Base-by-base conservation (phyloP, 345 rosid species). In the Raphanus sativus region DNA sequence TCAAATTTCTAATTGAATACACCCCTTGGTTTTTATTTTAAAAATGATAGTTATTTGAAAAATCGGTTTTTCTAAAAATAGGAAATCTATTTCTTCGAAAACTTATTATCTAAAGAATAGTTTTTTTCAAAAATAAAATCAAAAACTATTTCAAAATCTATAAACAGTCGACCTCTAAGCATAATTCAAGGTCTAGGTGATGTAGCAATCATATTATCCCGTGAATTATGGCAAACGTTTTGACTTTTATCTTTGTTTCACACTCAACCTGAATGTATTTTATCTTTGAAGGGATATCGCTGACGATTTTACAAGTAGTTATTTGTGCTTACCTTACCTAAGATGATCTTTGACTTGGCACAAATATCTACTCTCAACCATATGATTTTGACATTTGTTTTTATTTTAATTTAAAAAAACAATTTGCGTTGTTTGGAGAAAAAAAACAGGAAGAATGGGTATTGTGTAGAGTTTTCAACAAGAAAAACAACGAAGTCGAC, bases 371-470 rank as follows among this genome's bases (percentile, higher is more conserved):
- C 62, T 45, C 33, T 59, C 63, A 42, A 65, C 62, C 62, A 65
- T 32, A 52, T 40, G 32, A 26, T 30, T 56, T 56, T 56, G 73
- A 45, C 21, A 75, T 38, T 9, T 48, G 9, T 32, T 32, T 30
- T 8, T 61, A 8, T 2, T 26, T 11, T 5, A 59, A 1, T 30
- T 3, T 12, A 1, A 0, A 7, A 1, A 58, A 24, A 25, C 62
- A 58, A 10, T 58, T 58, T 26, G 62, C 6, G 25, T 25, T 58
- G 32, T 11, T 25, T 26, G 6, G 30, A 11, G 29, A 25, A 59
- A 59, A 69, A 58, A 62, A 69, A 67, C 80, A 89, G 97, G 94
- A 89, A 80, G 97, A 91, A 63, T 94, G 98, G 98, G 97, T 88
- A 0, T 75, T 94, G 42, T 90, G 98, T 50, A 82, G 96, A 72